These are phyloP conservation scores for Piper betle DNA, from an alignment of 164 flowering plant genomes.

Conservation along the genomic window DNA sequence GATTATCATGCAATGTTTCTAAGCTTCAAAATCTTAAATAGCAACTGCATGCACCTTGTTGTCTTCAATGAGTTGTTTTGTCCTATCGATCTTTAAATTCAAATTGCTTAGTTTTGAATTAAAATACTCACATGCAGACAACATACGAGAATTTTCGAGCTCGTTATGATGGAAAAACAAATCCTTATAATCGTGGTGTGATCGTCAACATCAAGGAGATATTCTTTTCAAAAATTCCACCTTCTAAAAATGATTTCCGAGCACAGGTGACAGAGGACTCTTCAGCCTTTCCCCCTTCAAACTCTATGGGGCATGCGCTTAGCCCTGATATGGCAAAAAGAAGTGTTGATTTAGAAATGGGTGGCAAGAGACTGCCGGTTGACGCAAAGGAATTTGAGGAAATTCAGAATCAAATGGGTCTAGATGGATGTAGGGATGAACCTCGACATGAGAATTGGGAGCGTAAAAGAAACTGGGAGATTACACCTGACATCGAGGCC, in stretches of 20 bases:
- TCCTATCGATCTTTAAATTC: not conserved
- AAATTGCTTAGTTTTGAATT: not conserved
- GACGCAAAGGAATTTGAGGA: constrained; percentile 51
- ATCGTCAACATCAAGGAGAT: constrained; percentile 31
- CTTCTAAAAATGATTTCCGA: constrained; percentile 43
- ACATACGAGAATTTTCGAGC: constrained; percentile 78
- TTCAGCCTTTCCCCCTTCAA: constrained; percentile 9
- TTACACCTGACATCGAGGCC: constrained; percentile 27
- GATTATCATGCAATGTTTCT: too few relatives aligned
- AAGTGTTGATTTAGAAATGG: constrained; percentile 42
- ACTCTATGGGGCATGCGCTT: constrained; percentile 13
- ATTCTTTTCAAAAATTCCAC: constrained; percentile 45
- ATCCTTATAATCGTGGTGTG: constrained; percentile 52
- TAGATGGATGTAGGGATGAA: constrained; percentile 30
- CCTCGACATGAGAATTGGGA: constrained; percentile 23
- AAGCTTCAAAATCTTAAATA: too few relatives aligned
- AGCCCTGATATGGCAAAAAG: constrained; percentile 39
- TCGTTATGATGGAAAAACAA: constrained; percentile 46
- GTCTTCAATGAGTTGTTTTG: too few relatives aligned
- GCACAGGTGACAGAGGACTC: constrained; percentile 26
- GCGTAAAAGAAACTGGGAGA: constrained; percentile 37
- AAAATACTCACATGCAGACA: constrained; percentile 35
- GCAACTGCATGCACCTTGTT: too few relatives aligned
- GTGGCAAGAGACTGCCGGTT: constrained; percentile 39
- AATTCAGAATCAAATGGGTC: constrained; percentile 40